Evolutionary conservation across 192 early-diverging fungal genomes (phyloP).

Genomic region (Coemansia sp.): DNA sequence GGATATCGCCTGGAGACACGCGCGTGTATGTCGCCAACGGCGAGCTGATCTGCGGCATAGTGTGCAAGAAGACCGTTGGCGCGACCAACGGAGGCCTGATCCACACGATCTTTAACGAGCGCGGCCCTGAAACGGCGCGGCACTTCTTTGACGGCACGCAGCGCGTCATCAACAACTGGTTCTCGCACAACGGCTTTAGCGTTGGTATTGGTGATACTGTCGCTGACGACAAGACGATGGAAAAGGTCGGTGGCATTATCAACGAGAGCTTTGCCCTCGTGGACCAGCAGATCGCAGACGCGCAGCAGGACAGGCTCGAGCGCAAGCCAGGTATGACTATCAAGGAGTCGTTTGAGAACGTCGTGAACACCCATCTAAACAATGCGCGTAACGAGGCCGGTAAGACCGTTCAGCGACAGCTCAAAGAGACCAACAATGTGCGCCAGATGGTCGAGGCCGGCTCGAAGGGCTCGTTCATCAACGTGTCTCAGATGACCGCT

Average conservation of each 20-base stretch:
- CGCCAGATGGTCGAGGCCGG: slow-evolving; percentile 95
- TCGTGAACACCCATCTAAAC: slow-evolving; percentile 84
- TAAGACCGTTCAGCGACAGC: slow-evolving; percentile 72
- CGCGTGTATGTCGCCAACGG: slow-evolving; percentile 90
- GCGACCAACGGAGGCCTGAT: slow-evolving; percentile 80
- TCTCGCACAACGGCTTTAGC: slow-evolving; percentile 91
- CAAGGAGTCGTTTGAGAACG: slow-evolving; percentile 86
- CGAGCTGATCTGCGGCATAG: slow-evolving; percentile 87
- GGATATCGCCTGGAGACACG: slow-evolving; percentile 86
- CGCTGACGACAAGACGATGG: slow-evolving; percentile 80
- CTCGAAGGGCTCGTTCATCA: slow-evolving; percentile 94
- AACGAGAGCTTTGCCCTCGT: slow-evolving; percentile 73
- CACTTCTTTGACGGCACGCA: slow-evolving; percentile 91
- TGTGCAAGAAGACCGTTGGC: slow-evolving; percentile 95
- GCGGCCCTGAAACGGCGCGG: slow-evolving; percentile 82
- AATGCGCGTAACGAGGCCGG: slow-evolving; percentile 89
- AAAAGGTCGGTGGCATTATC: slow-evolving; percentile 73
- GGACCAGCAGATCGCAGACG: slow-evolving; percentile 71
- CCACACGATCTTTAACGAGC: slow-evolving; percentile 93
- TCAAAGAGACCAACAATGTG: slow-evolving; percentile 93
- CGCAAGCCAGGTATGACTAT: slow-evolving; percentile 88
- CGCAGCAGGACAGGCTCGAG: slow-evolving; percentile 82
- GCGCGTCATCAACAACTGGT: slow-evolving; percentile 93
- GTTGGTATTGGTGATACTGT: slow-evolving; percentile 98
- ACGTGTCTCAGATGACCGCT: slow-evolving; percentile 96